A percentile compares a stretch with the other conserved stretches of the same genome.
Evolutionary conservation across 208 protist species (phyloP).

Genomic region (Wallacemonas sp.): DNA sequence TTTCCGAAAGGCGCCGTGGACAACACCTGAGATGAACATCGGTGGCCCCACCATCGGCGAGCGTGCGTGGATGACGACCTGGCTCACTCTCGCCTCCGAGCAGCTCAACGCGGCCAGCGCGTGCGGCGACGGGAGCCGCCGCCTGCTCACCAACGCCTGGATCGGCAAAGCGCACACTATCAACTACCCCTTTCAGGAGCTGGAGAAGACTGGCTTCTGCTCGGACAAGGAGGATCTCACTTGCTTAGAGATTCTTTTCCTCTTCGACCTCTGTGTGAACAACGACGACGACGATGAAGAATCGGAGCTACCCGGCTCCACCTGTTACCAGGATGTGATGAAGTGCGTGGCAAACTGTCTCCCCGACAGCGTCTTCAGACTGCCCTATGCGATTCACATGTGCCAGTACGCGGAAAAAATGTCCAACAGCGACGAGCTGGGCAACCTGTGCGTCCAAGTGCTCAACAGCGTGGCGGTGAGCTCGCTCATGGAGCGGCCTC

Average conservation of each 20-base stretch:
- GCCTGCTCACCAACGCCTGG: conserved; percentile 7
- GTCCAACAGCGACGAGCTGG: conserved; percentile 12
- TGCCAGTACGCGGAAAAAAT: conserved; percentile 57
- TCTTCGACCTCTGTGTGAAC: conserved; percentile 9
- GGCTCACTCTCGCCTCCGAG: conserved; percentile 5
- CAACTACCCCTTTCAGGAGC: background rate
- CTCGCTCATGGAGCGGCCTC: conserved; percentile 20
- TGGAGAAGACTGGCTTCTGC: background rate
- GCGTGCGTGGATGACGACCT: background rate
- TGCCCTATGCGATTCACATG: conserved; percentile 54
- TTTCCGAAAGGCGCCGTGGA: conserved; percentile 8
- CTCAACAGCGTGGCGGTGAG: conserved; percentile 56
- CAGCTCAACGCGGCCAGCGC: conserved; percentile 5
- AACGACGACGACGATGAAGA: background rate
- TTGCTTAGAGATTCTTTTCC: conserved; percentile 8
- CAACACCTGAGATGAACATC: conserved; percentile 1
- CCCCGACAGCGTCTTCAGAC: conserved; percentile 46
- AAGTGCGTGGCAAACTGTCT: conserved; percentile 40
- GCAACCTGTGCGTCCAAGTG: conserved; percentile 59
- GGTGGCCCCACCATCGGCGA: background rate
- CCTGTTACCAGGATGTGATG: conserved; percentile 18
- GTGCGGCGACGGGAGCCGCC: conserved; percentile 7
- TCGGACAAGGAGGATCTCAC: conserved; percentile 4
- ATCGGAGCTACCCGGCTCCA: background rate
- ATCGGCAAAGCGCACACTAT: conserved; percentile 3